Conservation (phyloP, 2,329 filamentous ascomycete species). For the Xylariales sp. region DNA sequence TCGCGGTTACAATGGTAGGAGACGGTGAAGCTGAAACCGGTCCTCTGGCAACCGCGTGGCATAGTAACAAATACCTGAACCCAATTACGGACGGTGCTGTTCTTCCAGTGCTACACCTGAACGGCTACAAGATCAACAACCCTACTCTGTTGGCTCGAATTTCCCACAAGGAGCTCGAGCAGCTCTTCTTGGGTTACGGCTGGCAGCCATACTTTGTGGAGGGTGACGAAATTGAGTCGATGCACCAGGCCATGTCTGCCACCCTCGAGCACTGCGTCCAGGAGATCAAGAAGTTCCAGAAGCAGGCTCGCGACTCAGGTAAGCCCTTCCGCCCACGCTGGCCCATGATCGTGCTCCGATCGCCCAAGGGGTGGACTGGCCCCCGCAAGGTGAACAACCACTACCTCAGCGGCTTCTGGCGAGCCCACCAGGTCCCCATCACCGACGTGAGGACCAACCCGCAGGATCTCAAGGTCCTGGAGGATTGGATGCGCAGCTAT, state of each 20-base stretch:
- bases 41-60: slow-evolving; percentile 74
- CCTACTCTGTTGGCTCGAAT: slow-evolving; percentile 71
- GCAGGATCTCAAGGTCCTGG: slow-evolving; percentile 62
- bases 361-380: slow-evolving; percentile 76
- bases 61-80: slow-evolving; percentile 79
- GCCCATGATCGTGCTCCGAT: slow-evolving; percentile 76
- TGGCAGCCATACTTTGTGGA: slow-evolving; percentile 80
- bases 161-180: slow-evolving; percentile 66
- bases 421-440: slow-evolving; percentile 73
- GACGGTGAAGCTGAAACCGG: slow-evolving; percentile 81
- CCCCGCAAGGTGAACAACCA: slow-evolving; percentile 68
- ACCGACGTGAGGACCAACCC: slow-evolving; percentile 63
- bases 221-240: slow-evolving; percentile 65
- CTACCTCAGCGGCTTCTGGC: slow-evolving; percentile 73
- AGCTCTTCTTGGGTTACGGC: slow-evolving; percentile 69
- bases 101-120: slow-evolving; percentile 72
- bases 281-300: slow-evolving; percentile 66
- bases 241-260: slow-evolving; percentile 79
- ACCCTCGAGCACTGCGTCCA: slow-evolving; percentile 69
- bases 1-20: slow-evolving; percentile 73
- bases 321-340: slow-evolving; percentile 67
- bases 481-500: slow-evolving; percentile 75
- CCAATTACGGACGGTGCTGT: slow-evolving; percentile 75
- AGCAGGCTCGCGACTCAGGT: slow-evolving; percentile 65
- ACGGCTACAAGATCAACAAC: slow-evolving; percentile 85